Base-by-base conservation (phyloP, 148 eudicot genomes). In the Rhododendron henanense region DNA sequence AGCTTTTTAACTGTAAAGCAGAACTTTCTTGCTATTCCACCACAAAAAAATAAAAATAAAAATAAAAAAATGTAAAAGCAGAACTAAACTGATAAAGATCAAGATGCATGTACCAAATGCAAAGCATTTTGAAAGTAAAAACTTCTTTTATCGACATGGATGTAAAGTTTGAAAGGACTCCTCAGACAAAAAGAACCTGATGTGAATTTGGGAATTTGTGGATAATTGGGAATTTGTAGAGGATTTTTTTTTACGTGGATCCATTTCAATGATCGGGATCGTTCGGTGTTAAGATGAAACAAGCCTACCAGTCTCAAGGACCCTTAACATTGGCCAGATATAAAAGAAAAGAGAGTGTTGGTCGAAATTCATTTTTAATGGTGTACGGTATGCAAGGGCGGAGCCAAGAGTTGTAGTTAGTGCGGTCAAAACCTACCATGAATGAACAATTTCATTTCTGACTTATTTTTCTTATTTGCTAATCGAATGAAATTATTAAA, bases 101-200 rank as follows among this genome's bases (percentile, higher is more conserved):
- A 78, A 10, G 10, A 28, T 3, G 2, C 28, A 41, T 41, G 76
- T 71, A 71, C 76, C 76, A 71, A 71, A 71, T 71, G 19, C 41
- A 44, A 45, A 9, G 81, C 81, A 44, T 79, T 79, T 14, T 79
- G 85, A 25, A 28, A 65, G 84, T 3, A 44, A 85, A 81, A 37
- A 37, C 53, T 47, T 48, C 41, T 37, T 71, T 71, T 25, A 11
- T 48, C 44, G 13, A 59, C 61, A 74, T 53, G 50, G 45, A 53
- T 39, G 41, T 6, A 81, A 86, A 51, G 84, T 81, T 74, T 86
- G 88, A 86, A 76, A 86, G 51, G 88, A 86, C 85, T 82, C 57
- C 51, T 86, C 88, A 57, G 85, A 47, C 88, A 82, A 73, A 59
- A 85, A 55, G 78, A 81, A 81, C 57, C 88, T 23, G 73, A 51